Evolutionary conservation across 768 basidiomycete species (phyloP).

Genomic region (Tephrocybe sp.): DNA sequence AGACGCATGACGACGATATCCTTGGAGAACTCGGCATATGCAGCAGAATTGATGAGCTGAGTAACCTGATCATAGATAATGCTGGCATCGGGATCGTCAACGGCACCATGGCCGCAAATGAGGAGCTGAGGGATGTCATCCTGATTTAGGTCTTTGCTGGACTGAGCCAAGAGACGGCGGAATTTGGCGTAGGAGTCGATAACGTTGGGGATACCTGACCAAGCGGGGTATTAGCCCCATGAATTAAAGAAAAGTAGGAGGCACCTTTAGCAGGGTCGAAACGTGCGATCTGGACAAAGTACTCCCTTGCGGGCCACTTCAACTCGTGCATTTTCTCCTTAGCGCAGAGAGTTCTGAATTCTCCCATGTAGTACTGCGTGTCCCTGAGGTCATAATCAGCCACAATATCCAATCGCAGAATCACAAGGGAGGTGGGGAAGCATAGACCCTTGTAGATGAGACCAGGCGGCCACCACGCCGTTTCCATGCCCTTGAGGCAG

Average conservation of each 20-base stretch:
- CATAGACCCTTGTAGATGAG: too few species aligned
- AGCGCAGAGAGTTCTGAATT: slow-evolving; percentile 74
- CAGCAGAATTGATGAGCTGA: slow-evolving; percentile 52
- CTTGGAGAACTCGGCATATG: slow-evolving; percentile 51
- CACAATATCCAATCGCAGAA: not conserved
- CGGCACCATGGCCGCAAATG: slow-evolving; percentile 88
- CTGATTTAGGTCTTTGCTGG: slow-evolving; percentile 39
- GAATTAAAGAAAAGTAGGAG: not conserved
- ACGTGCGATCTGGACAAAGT: slow-evolving; percentile 89
- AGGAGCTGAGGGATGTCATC: slow-evolving; percentile 73
- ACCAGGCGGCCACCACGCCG: too few species aligned
- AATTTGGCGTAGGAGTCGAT: slow-evolving; percentile 87
- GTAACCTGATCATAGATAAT: slow-evolving; percentile 85
- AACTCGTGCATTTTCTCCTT: slow-evolving; percentile 84
- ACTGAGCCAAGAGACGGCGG: slow-evolving; percentile 59
- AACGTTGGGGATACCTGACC: slow-evolving; percentile 73
- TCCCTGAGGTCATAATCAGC: slow-evolving; percentile 42
- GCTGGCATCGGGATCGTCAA: slow-evolving; percentile 94
- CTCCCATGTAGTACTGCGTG: slow-evolving; percentile 86
- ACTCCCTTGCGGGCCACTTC: slow-evolving; percentile 78
- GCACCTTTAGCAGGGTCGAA: slow-evolving; percentile 78
- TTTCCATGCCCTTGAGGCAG: too few species aligned
- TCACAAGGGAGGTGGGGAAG: not conserved
- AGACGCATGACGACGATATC: slow-evolving; percentile 78
- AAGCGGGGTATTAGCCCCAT: too few species aligned